Percentiles rank a stretch among this genome's conserved stretches.
Conservation (phyloP, 1,139 yeast genomes). For the Yamadazyma trypodendri region DNA sequence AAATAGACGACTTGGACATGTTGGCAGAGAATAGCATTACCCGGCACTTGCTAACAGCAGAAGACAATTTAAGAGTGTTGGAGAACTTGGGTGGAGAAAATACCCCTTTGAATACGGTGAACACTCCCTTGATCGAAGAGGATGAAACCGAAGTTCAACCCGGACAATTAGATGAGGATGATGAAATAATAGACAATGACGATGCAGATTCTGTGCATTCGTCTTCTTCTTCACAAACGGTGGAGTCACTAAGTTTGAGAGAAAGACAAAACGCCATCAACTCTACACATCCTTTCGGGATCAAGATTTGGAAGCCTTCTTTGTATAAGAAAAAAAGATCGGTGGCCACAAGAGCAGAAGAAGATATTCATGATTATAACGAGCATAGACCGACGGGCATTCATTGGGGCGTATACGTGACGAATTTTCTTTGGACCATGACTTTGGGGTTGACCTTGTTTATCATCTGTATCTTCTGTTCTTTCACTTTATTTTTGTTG, state of each 20-base stretch:
- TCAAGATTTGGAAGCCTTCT: constrained; percentile 98
- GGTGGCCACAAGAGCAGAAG: constrained; percentile 87
- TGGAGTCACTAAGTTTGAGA: constrained; percentile 83
- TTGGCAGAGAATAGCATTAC: constrained; percentile 18
- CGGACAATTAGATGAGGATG: constrained; percentile 12
- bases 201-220: constrained; percentile 25
- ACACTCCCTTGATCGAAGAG: constrained; percentile 19
- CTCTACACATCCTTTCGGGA: constrained; percentile 96
- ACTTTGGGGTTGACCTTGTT: constrained; percentile 69
- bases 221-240: constrained; percentile 51
- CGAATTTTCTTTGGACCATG: constrained; percentile 75
- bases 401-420: constrained; percentile 60
- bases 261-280: constrained; percentile 96
- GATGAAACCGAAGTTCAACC: constrained; percentile 10
- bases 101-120: constrained; percentile 12
- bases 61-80: constrained; percentile 19
- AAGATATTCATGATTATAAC: constrained; percentile 79
- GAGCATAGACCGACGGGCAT: constrained; percentile 55
- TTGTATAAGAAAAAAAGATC: constrained; percentile 89
- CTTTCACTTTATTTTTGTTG: constrained; percentile 40
- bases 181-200: constrained; percentile 9
- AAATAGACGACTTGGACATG: constrained; percentile 7
- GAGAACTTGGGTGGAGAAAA: constrained; percentile 18
- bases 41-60: constrained; percentile 21
- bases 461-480: constrained; percentile 49